Percentiles rank a stretch among this genome's conserved stretches.
These are phyloP conservation scores for Vitis amurensis DNA, from an alignment of 164 flowering plant species.

Conservation along the genomic window DNA sequence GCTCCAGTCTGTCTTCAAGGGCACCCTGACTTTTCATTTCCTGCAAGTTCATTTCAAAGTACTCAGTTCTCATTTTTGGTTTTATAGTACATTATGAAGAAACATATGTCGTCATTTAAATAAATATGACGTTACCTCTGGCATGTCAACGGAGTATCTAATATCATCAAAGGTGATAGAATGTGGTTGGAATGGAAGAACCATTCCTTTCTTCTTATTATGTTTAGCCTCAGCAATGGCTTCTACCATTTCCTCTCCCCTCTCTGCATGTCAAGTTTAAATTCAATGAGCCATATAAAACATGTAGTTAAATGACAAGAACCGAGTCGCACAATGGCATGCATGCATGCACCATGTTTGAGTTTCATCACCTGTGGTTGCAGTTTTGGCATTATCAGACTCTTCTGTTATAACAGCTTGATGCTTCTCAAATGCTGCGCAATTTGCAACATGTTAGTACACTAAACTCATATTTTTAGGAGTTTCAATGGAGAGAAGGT, in stretches of 20 bases:
- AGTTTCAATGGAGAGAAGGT: too few species aligned
- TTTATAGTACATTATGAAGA: background rate
- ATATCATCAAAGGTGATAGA: conserved; percentile 63
- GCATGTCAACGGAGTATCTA: conserved; percentile 34
- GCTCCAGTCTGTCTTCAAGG: conserved; percentile 36
- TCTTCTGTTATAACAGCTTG: conserved; percentile 19
- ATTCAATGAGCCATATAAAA: background rate
- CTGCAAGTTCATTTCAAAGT: conserved; percentile 14
- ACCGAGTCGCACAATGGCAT: too few species aligned
- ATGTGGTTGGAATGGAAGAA: conserved; percentile 67
- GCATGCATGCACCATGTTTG: too few species aligned
- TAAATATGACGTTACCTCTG: conserved; percentile 1
- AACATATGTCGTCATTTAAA: background rate
- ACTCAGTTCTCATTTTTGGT: background rate
- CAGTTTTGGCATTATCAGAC: conserved; percentile 1
- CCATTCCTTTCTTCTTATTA: conserved; percentile 37
- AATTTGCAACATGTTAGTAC: too few species aligned
- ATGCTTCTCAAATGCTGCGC: conserved; percentile 4
- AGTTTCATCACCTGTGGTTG: background rate
- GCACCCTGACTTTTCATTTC: conserved; percentile 56
- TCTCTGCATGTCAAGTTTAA: background rate
- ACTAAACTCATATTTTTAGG: too few species aligned
- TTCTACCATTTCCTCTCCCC: conserved; percentile 5
- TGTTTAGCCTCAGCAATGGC: background rate
- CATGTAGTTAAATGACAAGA: too few species aligned